These are phyloP conservation scores for Globisporangium cystogenes DNA, from an alignment of 352 stramenopile species.

Conservation along the genomic window DNA sequence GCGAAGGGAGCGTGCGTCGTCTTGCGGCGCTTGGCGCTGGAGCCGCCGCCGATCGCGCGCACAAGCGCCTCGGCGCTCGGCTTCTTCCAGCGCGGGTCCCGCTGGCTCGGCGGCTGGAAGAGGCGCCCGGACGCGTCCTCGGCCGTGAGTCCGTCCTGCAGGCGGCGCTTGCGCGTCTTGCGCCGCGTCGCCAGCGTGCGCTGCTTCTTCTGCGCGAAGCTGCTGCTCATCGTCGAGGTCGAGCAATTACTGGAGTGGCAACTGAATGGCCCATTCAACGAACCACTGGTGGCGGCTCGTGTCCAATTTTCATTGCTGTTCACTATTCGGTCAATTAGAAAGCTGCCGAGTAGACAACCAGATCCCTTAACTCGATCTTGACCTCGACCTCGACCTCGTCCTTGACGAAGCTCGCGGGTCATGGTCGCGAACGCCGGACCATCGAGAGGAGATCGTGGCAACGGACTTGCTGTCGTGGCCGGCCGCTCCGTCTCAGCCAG, in stretches of 20 bases:
- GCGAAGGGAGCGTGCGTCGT: constrained; percentile 6
- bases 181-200: constrained; percentile 74
- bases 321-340: too few species aligned
- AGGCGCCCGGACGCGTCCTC: constrained; percentile 66
- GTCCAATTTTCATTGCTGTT: too few species aligned
- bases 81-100: constrained; percentile 75
- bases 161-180: constrained; percentile 73
- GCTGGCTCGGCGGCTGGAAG: constrained; percentile 64
- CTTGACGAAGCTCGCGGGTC: too few species aligned
- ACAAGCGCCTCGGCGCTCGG: constrained; percentile 37
- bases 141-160: constrained; percentile 44
- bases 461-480: too few species aligned
- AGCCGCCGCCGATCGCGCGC: constrained; percentile 16
- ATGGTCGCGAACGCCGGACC: too few species aligned
- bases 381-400: too few species aligned
- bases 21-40: constrained; percentile 32
- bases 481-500: too few species aligned
- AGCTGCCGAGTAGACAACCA: too few species aligned
- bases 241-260: background rate
- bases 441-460: too few species aligned
- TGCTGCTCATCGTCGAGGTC: constrained; percentile 61
- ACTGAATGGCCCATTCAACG: too few species aligned
- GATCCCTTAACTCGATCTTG: too few species aligned
- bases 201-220: constrained; percentile 83
- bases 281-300: background rate